Conservation (phyloP, 1,284 basidiomycete genomes). For the Phylloboletellus chloephorus region DNA sequence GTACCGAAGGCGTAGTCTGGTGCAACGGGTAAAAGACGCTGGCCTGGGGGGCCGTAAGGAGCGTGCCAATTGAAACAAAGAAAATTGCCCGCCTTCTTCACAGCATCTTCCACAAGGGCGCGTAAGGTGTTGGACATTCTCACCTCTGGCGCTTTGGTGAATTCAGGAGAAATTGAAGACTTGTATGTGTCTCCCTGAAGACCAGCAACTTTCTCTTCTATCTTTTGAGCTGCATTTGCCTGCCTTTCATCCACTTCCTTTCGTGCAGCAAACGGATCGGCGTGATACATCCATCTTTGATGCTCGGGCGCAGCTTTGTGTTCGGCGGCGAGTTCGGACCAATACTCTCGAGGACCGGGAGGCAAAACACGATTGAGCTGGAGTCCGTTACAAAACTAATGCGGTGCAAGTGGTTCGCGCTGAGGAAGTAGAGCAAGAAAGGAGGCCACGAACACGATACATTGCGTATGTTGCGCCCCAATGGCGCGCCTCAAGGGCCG, state of each 20-base stretch:
- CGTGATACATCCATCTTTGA: conserved; percentile 79
- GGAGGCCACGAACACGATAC: conserved; percentile 62
- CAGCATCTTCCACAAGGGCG: conserved; percentile 76
- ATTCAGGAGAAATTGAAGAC: conserved; percentile 39
- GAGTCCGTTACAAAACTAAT: conserved; percentile 74
- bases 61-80: neutral
- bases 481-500: conserved; percentile 73
- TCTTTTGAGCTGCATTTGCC: conserved; percentile 45
- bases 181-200: conserved; percentile 15
- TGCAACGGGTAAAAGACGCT: conserved; percentile 48
- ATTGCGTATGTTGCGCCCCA: conserved; percentile 86
- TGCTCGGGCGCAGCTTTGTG: conserved; percentile 66
- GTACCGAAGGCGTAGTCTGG: conserved; percentile 40
- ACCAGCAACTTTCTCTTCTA: conserved; percentile 25
- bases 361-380: conserved; percentile 77
- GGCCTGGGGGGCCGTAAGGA: conserved; percentile 34
- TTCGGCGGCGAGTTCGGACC: conserved; percentile 69
- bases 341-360: conserved; percentile 78
- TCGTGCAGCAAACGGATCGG: conserved; percentile 77
- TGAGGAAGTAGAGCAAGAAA: neutral
- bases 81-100: conserved; percentile 59
- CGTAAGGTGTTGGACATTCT: conserved; percentile 76
- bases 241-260: conserved; percentile 65
- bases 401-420: conserved; percentile 4
- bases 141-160: conserved; percentile 73